phyloP scores from a whole-genome alignment of 257 asterid species.

The Scutellaria minor region DNA sequence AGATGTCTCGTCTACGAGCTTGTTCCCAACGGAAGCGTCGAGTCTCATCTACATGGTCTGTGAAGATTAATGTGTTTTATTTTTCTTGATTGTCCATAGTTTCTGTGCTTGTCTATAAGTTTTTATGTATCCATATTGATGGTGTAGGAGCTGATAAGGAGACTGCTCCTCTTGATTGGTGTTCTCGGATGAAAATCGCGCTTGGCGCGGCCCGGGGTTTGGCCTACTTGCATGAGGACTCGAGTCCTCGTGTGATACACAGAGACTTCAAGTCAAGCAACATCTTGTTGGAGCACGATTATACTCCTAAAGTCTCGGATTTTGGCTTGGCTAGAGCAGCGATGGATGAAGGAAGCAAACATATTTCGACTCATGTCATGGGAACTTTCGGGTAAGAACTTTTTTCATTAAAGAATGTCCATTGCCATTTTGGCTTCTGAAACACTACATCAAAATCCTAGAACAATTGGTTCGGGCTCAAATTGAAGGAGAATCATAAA shows the following conservation, averaged over 20 bases:
- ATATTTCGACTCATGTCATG: slow-evolving; percentile 92
- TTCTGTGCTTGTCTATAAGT: too few relatives aligned
- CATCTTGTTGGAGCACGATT: slow-evolving; percentile 81
- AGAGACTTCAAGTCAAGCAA: slow-evolving; percentile 97
- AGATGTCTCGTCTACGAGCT: slow-evolving; percentile 83
- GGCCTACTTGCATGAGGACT: slow-evolving; percentile 94
- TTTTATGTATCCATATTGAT: neutral
- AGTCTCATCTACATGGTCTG: slow-evolving; percentile 87
- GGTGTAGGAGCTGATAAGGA: slow-evolving; percentile 68
- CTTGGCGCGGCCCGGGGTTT: slow-evolving; percentile 91
- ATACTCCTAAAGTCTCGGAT: slow-evolving; percentile 90
- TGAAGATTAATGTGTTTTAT: neutral
- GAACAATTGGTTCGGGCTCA: too few relatives aligned
- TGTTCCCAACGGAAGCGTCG: slow-evolving; percentile 92
- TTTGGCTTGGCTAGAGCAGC: slow-evolving; percentile 95
- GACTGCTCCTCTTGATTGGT: slow-evolving; percentile 78
- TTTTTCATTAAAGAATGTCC: neutral
- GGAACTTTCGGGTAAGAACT: slow-evolving; percentile 89
- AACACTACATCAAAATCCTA: too few relatives aligned
- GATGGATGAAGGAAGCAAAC: slow-evolving; percentile 70
- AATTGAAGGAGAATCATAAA: too few relatives aligned
- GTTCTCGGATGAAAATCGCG: slow-evolving; percentile 81
- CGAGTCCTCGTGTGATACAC: slow-evolving; percentile 95
- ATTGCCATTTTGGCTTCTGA: neutral
- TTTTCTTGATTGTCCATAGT: neutral